Percentiles rank a stretch among this genome's conserved stretches.
These are phyloP conservation scores for Puccinia brachypodii DNA, from an alignment of 1,284 basidiomycete genomes.

Conservation along the genomic window DNA sequence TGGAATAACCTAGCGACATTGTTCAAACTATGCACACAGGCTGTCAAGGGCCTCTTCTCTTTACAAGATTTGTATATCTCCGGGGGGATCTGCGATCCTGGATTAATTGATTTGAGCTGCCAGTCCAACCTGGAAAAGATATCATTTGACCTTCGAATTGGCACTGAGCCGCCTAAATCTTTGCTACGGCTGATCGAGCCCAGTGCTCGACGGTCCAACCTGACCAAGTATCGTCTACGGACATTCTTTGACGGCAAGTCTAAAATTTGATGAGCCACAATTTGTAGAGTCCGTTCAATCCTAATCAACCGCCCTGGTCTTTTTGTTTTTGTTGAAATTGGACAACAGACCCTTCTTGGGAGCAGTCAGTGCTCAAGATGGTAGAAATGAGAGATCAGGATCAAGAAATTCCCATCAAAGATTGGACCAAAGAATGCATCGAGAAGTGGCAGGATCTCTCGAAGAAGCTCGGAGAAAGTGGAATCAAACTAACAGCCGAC, in stretches of 20 bases:
- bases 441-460: conserved; percentile 14
- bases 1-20: neutral
- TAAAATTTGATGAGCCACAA: neutral
- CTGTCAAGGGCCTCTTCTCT: conserved; percentile 12
- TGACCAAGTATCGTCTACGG: neutral
- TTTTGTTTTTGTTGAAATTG: neutral
- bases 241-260: conserved; percentile 13
- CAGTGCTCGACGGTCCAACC: neutral
- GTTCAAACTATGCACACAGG: neutral
- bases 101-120: conserved; percentile 7
- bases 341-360: conserved; percentile 27
- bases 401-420: neutral
- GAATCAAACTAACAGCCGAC: conserved; percentile 26
- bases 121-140: conserved; percentile 3
- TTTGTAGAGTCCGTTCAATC: neutral
- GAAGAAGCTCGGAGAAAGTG: conserved; percentile 16
- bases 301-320: neutral
- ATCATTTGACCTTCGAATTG: conserved; percentile 10
- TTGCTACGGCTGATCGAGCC: neutral
- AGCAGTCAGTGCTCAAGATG: conserved; percentile 6
- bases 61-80: conserved; percentile 10
- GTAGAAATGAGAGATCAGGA: conserved; percentile 7
- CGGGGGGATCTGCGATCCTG: conserved; percentile 23
- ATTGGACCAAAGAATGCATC: conserved; percentile 18
- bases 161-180: neutral